phyloP scores from a whole-genome alignment of 352 stramenopile genomes.

The Phytopythium kandeliae region DNA sequence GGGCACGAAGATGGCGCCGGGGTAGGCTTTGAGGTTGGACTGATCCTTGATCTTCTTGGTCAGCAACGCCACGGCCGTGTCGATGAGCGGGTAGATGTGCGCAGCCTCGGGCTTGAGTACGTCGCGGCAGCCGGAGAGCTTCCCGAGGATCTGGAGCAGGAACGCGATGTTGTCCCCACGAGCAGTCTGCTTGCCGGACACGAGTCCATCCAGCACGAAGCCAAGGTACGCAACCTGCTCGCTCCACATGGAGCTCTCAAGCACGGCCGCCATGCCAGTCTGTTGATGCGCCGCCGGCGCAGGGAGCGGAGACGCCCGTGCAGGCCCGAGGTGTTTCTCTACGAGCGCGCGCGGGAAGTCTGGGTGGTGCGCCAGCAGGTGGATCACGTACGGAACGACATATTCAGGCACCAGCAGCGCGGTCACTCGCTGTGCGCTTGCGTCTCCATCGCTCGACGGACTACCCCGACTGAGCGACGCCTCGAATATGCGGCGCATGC shows the following conservation, averaged over 20 bases:
- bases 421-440: conserved; percentile 3
- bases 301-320: not conserved
- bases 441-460: not conserved
- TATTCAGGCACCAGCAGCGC: conserved; percentile 84
- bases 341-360: conserved; percentile 45
- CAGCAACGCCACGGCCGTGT: conserved; percentile 44
- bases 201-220: conserved; percentile 73
- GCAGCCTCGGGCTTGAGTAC: conserved; percentile 26
- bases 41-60: conserved; percentile 86
- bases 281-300: not conserved
- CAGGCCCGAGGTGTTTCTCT: conserved; percentile 7
- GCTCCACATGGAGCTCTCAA: conserved; percentile 44
- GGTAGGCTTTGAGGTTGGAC: conserved; percentile 78
- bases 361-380: conserved; percentile 76
- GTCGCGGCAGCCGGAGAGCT: conserved; percentile 72
- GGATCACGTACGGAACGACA: conserved; percentile 70
- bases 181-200: conserved; percentile 40
- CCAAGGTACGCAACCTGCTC: conserved; percentile 47
- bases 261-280: conserved; percentile 16
- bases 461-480: conserved; percentile 17
- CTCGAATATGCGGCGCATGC: conserved; percentile 77
- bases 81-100: conserved; percentile 61
- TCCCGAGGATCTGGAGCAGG: conserved; percentile 74
- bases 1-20: conserved; percentile 77
- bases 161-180: conserved; percentile 80